Conservation (phyloP, 345 rosid genomes). For the Limnanthes douglasii region DNA sequence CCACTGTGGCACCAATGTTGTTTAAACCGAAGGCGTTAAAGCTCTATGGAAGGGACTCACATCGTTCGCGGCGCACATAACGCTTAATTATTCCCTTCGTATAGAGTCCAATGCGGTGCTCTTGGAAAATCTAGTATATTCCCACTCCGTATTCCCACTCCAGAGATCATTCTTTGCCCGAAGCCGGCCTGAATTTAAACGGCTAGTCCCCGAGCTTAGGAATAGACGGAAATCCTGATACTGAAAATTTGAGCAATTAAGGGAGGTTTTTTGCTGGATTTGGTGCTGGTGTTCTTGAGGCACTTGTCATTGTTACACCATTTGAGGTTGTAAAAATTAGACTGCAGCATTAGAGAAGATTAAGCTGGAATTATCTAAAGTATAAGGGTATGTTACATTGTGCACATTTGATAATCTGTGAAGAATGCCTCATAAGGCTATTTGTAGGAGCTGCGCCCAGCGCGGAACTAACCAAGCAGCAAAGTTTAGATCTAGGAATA, state of each 20-base stretch:
- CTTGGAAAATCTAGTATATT: too few relatives aligned
- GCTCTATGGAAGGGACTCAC: conserved; percentile 95
- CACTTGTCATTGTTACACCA: conserved; percentile 85
- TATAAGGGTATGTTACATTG: conserved; percentile 92
- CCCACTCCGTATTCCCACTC: conserved; percentile 51
- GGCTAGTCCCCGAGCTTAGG: too few relatives aligned
- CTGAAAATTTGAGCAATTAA: conserved; percentile 47
- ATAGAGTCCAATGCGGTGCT: conserved; percentile 87
- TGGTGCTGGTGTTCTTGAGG: conserved; percentile 95
- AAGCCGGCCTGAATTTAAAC: conserved; percentile 39
- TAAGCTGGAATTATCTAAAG: conserved; percentile 60
- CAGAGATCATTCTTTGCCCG: too few relatives aligned
- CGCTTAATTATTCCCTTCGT: conserved; percentile 73
- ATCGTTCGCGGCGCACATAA: conserved; percentile 93
- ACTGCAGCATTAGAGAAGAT: conserved; percentile 84
- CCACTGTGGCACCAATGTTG: conserved; percentile 68
- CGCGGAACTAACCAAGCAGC: conserved; percentile 93
- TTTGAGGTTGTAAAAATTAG: conserved; percentile 98
- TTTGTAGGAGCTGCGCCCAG: conserved; percentile 98
- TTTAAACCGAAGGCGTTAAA: conserved; percentile 54
- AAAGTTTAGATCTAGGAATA: conserved; percentile 94
- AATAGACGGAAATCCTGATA: conserved; percentile 67
- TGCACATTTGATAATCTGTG: conserved; percentile 44
- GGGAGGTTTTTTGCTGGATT: conserved; percentile 64
- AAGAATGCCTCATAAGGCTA: conserved; percentile 70